Conservation (phyloP, 2,329 filamentous ascomycete species). For the Cercospora zeae-maydis region DNA sequence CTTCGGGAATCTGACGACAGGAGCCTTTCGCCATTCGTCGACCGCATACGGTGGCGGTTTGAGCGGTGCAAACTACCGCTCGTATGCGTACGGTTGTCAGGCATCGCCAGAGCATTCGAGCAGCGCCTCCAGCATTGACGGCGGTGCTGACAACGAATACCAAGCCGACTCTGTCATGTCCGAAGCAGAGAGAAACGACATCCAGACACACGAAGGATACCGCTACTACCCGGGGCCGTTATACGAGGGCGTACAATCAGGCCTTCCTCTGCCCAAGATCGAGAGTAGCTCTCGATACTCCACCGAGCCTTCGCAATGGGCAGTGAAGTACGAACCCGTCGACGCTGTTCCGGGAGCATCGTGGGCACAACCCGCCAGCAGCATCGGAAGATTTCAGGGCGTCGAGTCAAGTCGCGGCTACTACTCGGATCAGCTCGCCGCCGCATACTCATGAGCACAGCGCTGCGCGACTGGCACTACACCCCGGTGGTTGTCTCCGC, state of each 20-base stretch:
- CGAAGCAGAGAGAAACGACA: constrained; percentile 42
- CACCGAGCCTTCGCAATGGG: constrained; percentile 35
- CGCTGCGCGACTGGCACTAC: neutral
- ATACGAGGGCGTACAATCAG: constrained; percentile 39
- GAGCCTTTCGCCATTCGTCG: constrained; percentile 28
- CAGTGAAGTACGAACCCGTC: constrained; percentile 43
- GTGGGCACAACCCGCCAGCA: constrained; percentile 38
- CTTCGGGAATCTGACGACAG: constrained; percentile 33
- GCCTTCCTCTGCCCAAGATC: constrained; percentile 34
- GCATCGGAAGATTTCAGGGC: constrained; percentile 46
- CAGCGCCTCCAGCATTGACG: constrained; percentile 39
- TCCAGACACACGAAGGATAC: constrained; percentile 43
- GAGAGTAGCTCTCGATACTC: constrained; percentile 28
- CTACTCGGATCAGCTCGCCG: constrained; percentile 44
- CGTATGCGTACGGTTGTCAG: constrained; percentile 29
- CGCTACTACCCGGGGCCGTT: constrained; percentile 47
- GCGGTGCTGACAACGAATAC: constrained; percentile 33
- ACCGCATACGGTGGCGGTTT: constrained; percentile 26
- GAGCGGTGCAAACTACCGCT: constrained; percentile 30
- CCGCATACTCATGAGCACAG: constrained; percentile 19
- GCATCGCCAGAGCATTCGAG: constrained; percentile 40
- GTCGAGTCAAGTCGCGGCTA: constrained; percentile 48
- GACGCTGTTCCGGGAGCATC: constrained; percentile 35
- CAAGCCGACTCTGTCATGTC: constrained; percentile 40
- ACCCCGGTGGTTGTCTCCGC: neutral